A percentile compares a stretch with the other conserved stretches of the same genome.
Evolutionary conservation across 2,329 filamentous ascomycete species (phyloP).

Genomic region (Penicillium sp.): DNA sequence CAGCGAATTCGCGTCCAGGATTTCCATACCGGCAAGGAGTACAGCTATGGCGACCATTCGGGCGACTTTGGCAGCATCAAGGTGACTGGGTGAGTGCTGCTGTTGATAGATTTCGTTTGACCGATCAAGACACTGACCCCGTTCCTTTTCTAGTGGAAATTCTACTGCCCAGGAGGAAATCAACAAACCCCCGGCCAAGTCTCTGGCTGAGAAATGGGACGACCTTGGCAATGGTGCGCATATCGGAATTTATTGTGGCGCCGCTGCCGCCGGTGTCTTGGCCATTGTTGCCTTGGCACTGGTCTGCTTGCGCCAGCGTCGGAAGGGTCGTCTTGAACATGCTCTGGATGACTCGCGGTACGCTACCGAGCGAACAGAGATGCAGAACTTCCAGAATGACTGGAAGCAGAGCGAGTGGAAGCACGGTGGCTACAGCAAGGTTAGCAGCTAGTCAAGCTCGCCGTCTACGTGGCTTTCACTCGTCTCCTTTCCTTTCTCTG

Average conservation of each 20-base stretch:
- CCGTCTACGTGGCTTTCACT: not conserved
- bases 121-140: constrained; percentile 10
- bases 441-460: constrained; percentile 20
- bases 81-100: constrained; percentile 47
- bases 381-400: constrained; percentile 43
- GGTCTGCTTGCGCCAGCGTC: constrained; percentile 56
- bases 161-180: constrained; percentile 52
- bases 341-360: constrained; percentile 53
- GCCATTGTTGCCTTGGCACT: constrained; percentile 45
- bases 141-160: constrained; percentile 63
- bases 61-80: constrained; percentile 70
- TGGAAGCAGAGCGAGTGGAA: constrained; percentile 45
- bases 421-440: constrained; percentile 35
- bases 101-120: not conserved
- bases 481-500: not conserved
- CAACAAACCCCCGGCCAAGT: constrained; percentile 41
- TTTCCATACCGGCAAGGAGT: constrained; percentile 66
- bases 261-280: constrained; percentile 39
- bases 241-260: constrained; percentile 50
- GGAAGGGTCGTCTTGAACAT: constrained; percentile 54
- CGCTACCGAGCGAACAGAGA: constrained; percentile 43
- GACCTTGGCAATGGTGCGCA: constrained; percentile 53
- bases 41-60: constrained; percentile 64
- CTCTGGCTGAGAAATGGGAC: constrained; percentile 47
- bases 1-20: constrained; percentile 62